These are phyloP conservation scores for Lachancea dasiensis DNA, from an alignment of 805 yeast genomes.

Conservation along the genomic window DNA sequence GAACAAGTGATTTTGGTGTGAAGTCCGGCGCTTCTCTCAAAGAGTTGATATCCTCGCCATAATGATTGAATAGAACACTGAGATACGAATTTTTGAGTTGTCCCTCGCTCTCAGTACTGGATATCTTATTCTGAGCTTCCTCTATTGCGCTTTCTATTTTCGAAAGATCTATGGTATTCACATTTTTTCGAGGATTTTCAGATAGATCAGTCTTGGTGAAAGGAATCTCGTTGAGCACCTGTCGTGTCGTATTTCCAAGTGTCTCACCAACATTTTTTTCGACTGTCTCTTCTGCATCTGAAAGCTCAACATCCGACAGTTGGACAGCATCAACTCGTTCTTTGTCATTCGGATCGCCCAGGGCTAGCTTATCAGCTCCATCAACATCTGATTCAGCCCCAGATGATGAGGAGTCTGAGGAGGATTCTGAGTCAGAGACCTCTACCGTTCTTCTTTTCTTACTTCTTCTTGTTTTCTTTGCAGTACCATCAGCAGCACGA, in stretches of 20 bases:
- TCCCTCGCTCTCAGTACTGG: slow-evolving; percentile 4
- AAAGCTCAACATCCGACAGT: slow-evolving; percentile 33
- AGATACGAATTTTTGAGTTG: slow-evolving; percentile 47
- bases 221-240: slow-evolving; percentile 20
- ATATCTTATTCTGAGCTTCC: slow-evolving; percentile 20
- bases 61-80: slow-evolving; percentile 48
- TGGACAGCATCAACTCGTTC: slow-evolving; percentile 18
- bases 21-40: slow-evolving; percentile 62
- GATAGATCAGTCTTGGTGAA: slow-evolving; percentile 35
- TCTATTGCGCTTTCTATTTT: slow-evolving; percentile 28
- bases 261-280: slow-evolving; percentile 13
- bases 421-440: slow-evolving; percentile 40
- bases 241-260: slow-evolving; percentile 18
- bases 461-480: slow-evolving; percentile 45
- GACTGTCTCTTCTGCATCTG: slow-evolving; percentile 12
- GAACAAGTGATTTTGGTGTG: slow-evolving; percentile 47
- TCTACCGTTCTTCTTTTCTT: slow-evolving; percentile 84
- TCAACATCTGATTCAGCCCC: slow-evolving; percentile 27
- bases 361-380: slow-evolving; percentile 10
- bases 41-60: slow-evolving; percentile 55
- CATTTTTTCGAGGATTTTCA: slow-evolving; percentile 19
- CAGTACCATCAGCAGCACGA: slow-evolving; percentile 14
- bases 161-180: slow-evolving; percentile 26
- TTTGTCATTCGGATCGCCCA: slow-evolving; percentile 8
- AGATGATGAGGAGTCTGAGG: slow-evolving; percentile 32